Base-by-base conservation (phyloP, 768 basidiomycete genomes). In the Xanthoconium purpureum region DNA sequence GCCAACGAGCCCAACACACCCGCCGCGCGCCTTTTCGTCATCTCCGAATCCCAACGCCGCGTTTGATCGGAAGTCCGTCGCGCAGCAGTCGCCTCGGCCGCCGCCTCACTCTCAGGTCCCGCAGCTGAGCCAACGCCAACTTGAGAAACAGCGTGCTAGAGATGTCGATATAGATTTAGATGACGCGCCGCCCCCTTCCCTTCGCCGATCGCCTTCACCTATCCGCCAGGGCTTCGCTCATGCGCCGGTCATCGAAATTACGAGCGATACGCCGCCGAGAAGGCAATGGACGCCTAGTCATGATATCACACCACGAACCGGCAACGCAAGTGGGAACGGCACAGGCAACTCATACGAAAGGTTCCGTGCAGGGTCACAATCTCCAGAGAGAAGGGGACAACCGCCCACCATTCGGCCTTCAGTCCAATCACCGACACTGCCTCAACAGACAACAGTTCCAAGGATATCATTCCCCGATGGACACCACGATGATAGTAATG, bases 111-210 rank as follows among this genome's bases (percentile, higher is more conserved):
- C 18, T 24, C 57, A 48, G 52, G 44, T 45, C 47, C 57, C 51
- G 35, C 63, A 58, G 48, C 53, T 61, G 43, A 71, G 59, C 43
- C 66, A 63, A 48, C 66, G 66, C 30, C 70, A 71, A 46, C 51
- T 59, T 40, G 55, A 65, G 38, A 67, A 66, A 50, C 70, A 61
- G 50, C 66, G 62, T 50, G 62, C 54, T 14, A 50, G 57, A 36
- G 52, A 62, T 42, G 7, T 30, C 12, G 58, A 69, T 40, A 65
- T 78, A n/a, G 69, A 71, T 62, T 61, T 78, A 13, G 77, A 78
- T 55, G 77, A 78, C 65, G 73, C 75, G 35, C 77, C 77, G 29
- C 77, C 77, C 5, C 75, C 71, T 20, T 78, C 77, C 4, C 57
- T 77, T 32, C 73, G 75, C 44, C 69, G 74, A 28, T 73, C 75